Conservation (phyloP, 2,329 filamentous ascomycete species). For the Exophiala sideris region DNA sequence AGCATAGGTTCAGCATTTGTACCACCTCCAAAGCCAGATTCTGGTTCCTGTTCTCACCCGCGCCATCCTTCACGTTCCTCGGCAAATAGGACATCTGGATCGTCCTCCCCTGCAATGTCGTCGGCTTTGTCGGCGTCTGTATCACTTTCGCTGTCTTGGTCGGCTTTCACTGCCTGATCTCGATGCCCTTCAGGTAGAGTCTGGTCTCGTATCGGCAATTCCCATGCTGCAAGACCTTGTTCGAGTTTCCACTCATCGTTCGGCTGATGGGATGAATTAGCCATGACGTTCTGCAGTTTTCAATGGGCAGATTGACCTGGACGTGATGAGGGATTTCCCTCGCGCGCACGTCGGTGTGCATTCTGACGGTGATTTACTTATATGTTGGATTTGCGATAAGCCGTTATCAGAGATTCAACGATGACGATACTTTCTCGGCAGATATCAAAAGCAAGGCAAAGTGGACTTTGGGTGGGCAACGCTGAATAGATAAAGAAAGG, state of each 20-base stretch:
- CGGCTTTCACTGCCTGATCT: slow-evolving; percentile 33
- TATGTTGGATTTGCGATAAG: neutral
- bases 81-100: slow-evolving; percentile 40
- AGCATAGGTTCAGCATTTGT: neutral
- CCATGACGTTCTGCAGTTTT: neutral
- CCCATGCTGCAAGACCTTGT: slow-evolving; percentile 48
- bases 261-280: slow-evolving; percentile 16
- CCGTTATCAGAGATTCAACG: neutral
- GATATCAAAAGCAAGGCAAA: neutral
- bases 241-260: slow-evolving; percentile 54
- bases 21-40: neutral
- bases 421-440: neutral
- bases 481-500: neutral
- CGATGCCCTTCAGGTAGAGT: slow-evolving; percentile 37
- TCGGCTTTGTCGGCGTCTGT: slow-evolving; percentile 10
- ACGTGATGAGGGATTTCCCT: slow-evolving; percentile 16
- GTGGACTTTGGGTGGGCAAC: neutral
- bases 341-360: slow-evolving; percentile 16
- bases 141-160: slow-evolving; percentile 4
- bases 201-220: slow-evolving; percentile 49
- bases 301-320: slow-evolving; percentile 8
- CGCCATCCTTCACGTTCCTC: slow-evolving; percentile 48
- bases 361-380: slow-evolving; percentile 3
- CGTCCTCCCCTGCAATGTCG: slow-evolving; percentile 40
- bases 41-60: slow-evolving; percentile 34